Percentiles rank a stretch among this genome's conserved stretches.
phyloP scores from a whole-genome alignment of 1,284 basidiomycete species.

The Schizophyllum amplum region DNA sequence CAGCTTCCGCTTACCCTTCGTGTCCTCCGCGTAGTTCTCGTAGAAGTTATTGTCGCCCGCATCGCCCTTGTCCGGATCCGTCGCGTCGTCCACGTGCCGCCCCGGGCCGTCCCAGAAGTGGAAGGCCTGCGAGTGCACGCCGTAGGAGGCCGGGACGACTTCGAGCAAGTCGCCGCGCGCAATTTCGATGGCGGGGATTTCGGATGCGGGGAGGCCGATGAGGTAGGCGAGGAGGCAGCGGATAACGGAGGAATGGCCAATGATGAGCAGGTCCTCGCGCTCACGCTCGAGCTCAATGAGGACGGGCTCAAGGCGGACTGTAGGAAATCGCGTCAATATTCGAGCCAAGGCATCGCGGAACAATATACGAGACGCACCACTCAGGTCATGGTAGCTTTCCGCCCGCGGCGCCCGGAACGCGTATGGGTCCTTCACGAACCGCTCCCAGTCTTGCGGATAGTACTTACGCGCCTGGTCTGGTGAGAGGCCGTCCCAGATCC shows the following conservation, averaged over 20 bases:
- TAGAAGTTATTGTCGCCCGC: conserved; percentile 78
- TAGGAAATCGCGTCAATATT: too few species aligned
- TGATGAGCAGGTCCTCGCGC: conserved; percentile 94
- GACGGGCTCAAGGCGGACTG: conserved; percentile 91
- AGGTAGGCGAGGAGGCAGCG: conserved; percentile 89
- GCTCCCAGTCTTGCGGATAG: conserved; percentile 92
- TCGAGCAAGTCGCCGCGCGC: conserved; percentile 86
- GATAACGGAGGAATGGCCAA: conserved; percentile 98
- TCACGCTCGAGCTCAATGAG: conserved; percentile 97
- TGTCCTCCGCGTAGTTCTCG: conserved; percentile 81
- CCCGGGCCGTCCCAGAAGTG: conserved; percentile 91
- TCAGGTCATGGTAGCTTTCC: conserved; percentile 76
- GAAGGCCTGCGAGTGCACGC: conserved; percentile 81
- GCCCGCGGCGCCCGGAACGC: conserved; percentile 87
- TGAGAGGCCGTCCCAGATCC: conserved; percentile 92
- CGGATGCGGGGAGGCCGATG: conserved; percentile 90
- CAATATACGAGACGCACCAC: too few species aligned
- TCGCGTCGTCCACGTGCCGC: conserved; percentile 35
- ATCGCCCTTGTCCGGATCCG: conserved; percentile 39
- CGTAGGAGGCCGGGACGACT: conserved; percentile 85
- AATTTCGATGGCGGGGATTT: conserved; percentile 95
- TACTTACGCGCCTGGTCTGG: conserved; percentile 85
- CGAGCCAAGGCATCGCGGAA: too few species aligned
- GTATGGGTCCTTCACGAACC: conserved; percentile 90
- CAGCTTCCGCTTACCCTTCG: conserved; percentile 54